Evolutionary conservation across 2,329 filamentous ascomycete species (phyloP).

Genomic region (Diaporthe aspalathi): DNA sequence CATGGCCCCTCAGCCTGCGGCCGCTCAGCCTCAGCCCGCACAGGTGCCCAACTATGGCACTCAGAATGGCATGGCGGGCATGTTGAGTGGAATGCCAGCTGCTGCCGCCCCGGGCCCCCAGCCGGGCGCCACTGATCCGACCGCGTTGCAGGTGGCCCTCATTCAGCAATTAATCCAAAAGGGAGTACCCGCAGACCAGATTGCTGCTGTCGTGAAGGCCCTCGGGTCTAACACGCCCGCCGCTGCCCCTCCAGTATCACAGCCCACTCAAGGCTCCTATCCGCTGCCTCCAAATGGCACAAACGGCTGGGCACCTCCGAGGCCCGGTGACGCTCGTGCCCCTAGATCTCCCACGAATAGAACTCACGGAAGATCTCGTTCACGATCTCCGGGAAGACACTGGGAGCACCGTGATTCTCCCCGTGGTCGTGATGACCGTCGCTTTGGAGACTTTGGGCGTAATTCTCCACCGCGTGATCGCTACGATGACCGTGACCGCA

Average conservation of each 20-base stretch:
- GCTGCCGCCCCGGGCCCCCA: conserved; percentile 50
- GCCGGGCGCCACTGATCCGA: conserved; percentile 56
- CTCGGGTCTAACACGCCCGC: conserved; percentile 54
- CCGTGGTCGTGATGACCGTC: conserved; percentile 73
- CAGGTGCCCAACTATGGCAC: conserved; percentile 45
- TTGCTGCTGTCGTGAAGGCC: conserved; percentile 68
- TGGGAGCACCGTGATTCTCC: conserved; percentile 76
- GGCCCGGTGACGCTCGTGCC: conserved; percentile 65
- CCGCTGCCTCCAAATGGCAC: conserved; percentile 43
- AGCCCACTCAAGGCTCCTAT: conserved; percentile 57
- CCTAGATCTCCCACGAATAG: conserved; percentile 70
- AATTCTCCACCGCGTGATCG: conserved; percentile 71
- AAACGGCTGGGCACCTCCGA: conserved; percentile 50
- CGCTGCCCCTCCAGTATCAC: conserved; percentile 51
- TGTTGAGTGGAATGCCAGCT: conserved; percentile 50
- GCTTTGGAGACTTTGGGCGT: conserved; percentile 79
- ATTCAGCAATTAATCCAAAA: conserved; percentile 81
- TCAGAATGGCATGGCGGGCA: conserved; percentile 49
- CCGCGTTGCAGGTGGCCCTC: conserved; percentile 77
- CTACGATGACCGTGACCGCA: conserved; percentile 65
- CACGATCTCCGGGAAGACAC: conserved; percentile 81
- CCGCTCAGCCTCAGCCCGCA: conserved; percentile 44
- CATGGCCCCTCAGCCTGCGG: conserved; percentile 49
- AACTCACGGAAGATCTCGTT: conserved; percentile 75
- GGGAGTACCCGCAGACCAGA: conserved; percentile 82